Percentiles rank a stretch among this genome's conserved stretches.
phyloP scores from a whole-genome alignment of 192 early-diverging fungal species.

The Backusella macrospora region DNA sequence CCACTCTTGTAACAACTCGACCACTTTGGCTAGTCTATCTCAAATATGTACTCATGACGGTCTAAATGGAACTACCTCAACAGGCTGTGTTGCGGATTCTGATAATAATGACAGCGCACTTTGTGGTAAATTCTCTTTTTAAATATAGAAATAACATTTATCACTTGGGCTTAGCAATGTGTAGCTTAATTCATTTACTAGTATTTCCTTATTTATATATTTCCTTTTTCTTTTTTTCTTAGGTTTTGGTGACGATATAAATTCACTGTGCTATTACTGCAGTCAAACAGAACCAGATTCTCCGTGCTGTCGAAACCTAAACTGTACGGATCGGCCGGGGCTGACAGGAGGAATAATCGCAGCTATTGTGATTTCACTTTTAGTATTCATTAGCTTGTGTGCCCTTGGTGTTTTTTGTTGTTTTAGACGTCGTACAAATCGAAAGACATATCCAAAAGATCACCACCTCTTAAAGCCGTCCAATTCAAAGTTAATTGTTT shows the following conservation, averaged over 20 bases:
- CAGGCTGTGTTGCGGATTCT: background rate
- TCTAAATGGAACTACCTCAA: background rate
- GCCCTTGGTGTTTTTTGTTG: background rate
- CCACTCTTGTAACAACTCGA: constrained; percentile 10
- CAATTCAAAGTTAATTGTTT: background rate
- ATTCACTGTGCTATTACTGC: constrained; percentile 28
- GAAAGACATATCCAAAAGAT: constrained; percentile 6
- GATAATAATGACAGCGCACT: background rate
- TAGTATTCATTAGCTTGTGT: background rate
- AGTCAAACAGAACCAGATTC: constrained; percentile 10
- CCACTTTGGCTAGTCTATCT: constrained; percentile 12
- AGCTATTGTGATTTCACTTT: background rate
- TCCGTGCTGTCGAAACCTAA: constrained; percentile 15
- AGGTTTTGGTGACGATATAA: constrained; percentile 30
- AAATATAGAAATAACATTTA: background rate
- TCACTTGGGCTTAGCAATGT: background rate
- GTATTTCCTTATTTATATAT: background rate
- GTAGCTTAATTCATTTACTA: background rate
- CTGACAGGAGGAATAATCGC: constrained; percentile 10
- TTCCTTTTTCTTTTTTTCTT: background rate
- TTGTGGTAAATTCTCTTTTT: background rate
- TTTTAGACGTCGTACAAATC: constrained; percentile 1
- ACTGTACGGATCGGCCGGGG: constrained; percentile 9
- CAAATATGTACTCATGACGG: constrained; percentile 16
- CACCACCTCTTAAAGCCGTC: background rate